phyloP scores from a whole-genome alignment of 495 filamentous ascomycete genomes.

The Penicillium lividum region DNA sequence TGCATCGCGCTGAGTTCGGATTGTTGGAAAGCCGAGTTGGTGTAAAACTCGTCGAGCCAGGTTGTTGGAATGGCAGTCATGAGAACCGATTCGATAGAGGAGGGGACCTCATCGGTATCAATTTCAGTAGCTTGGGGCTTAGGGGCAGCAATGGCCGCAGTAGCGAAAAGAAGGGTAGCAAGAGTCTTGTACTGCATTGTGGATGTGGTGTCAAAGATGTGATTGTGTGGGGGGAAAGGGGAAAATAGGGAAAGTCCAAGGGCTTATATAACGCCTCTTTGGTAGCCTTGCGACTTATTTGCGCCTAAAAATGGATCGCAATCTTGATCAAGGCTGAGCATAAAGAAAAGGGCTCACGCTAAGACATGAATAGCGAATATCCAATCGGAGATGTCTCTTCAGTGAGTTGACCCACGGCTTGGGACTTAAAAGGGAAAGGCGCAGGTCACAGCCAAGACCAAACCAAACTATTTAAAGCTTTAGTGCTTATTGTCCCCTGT shows the following conservation, averaged over 20 bases:
- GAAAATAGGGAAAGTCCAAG: background rate
- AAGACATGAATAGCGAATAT: background rate
- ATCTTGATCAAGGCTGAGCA: background rate
- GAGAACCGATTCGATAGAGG: constrained; percentile 14
- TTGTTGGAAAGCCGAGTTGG: constrained; percentile 12
- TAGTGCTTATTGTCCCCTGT: background rate
- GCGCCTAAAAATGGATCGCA: background rate
- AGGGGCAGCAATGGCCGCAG: constrained; percentile 22
- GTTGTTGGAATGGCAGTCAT: constrained; percentile 22
- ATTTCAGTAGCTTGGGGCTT: constrained; percentile 8
- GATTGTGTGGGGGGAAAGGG: background rate
- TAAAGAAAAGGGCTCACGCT: background rate
- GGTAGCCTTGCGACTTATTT: background rate
- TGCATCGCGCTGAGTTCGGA: constrained; percentile 17
- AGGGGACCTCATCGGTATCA: constrained; percentile 10
- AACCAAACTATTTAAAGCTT: background rate
- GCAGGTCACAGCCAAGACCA: background rate
- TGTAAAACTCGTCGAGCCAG: constrained; percentile 14
- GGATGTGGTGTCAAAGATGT: background rate
- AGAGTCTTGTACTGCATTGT: constrained; percentile 31
- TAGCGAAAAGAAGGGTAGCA: constrained; percentile 20
- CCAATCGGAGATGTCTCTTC: background rate
- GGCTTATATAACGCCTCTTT: constrained; percentile 4
- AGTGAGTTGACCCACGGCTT: background rate
- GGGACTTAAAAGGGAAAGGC: background rate